phyloP scores from a whole-genome alignment of 1,139 yeast genomes.

The Lodderomyces jiufengensis region DNA sequence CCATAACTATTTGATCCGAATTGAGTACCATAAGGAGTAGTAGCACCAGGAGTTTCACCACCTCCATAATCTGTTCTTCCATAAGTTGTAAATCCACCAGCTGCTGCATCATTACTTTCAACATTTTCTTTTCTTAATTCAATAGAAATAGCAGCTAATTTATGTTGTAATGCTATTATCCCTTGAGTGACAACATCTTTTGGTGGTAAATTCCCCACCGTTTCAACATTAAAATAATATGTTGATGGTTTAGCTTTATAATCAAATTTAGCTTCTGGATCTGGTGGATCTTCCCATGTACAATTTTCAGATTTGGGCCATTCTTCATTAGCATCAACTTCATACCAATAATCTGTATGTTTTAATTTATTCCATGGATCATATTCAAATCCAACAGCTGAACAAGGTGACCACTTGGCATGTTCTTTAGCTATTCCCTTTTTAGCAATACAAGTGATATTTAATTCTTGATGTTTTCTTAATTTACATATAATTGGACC shows the following conservation, averaged over 20 bases:
- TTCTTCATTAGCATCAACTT: constrained; percentile 80
- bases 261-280: constrained; percentile 83
- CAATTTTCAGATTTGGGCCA: constrained; percentile 91
- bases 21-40: constrained; percentile 43
- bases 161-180: constrained; percentile 78
- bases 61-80: constrained; percentile 46
- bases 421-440: constrained; percentile 98
- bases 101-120: constrained; percentile 42
- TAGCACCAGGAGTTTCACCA: constrained; percentile 35
- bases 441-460: constrained; percentile 89
- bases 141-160: constrained; percentile 84
- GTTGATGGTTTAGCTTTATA: constrained; percentile 76
- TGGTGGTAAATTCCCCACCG: constrained; percentile 85
- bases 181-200: constrained; percentile 86
- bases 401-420: constrained; percentile 97
- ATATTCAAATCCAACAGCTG: constrained; percentile 97
- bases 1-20: constrained; percentile 41
- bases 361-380: constrained; percentile 99
- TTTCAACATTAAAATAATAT: constrained; percentile 86
- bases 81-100: constrained; percentile 49
- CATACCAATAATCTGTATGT: constrained; percentile 97
- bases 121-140: constrained; percentile 66
- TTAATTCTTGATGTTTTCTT: constrained; percentile 88
- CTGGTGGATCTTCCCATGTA: constrained; percentile 95
- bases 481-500: constrained; percentile 90